phyloP scores from a whole-genome alignment of 352 stramenopile genomes.

The Saprolegnia diclina region DNA sequence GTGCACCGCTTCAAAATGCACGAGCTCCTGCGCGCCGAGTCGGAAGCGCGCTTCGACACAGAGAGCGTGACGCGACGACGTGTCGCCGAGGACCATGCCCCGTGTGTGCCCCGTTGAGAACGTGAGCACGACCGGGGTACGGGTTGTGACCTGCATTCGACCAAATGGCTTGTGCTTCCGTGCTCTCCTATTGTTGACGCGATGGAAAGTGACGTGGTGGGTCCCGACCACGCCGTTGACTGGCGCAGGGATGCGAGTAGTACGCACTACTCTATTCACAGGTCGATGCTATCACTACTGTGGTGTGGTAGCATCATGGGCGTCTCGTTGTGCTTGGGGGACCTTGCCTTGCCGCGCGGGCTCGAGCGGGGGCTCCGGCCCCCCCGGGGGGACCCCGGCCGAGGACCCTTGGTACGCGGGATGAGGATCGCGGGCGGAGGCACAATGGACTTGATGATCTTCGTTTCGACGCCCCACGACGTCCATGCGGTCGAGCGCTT shows the following conservation, averaged over 20 bases:
- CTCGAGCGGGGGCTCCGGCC: constrained; percentile 11
- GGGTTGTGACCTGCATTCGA: neutral
- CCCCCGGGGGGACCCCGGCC: neutral
- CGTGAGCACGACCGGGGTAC: neutral
- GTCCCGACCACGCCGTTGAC: neutral
- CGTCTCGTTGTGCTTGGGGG: neutral
- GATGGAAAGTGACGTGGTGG: neutral
- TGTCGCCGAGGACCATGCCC: neutral
- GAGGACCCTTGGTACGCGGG: constrained; percentile 18
- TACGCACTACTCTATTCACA: constrained; percentile 13
- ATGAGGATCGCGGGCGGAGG: constrained; percentile 32
- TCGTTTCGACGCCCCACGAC: constrained; percentile 48
- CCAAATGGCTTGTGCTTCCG: too few relatives aligned
- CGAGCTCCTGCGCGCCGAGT: neutral
- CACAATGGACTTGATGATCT: constrained; percentile 66
- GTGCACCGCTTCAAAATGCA: neutral
- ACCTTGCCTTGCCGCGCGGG: constrained; percentile 7
- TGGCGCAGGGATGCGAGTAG: neutral
- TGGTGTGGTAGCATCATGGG: neutral
- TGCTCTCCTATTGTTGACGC: too few relatives aligned
- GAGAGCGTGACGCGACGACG: neutral
- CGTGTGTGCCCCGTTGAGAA: neutral
- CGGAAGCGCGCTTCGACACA: constrained; percentile 9
- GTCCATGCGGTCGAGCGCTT: constrained; percentile 62
- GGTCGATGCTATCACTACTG: constrained; percentile 18